phyloP scores from a whole-genome alignment of 1,139 yeast genomes.

The Yamadazyma epiphylla region DNA sequence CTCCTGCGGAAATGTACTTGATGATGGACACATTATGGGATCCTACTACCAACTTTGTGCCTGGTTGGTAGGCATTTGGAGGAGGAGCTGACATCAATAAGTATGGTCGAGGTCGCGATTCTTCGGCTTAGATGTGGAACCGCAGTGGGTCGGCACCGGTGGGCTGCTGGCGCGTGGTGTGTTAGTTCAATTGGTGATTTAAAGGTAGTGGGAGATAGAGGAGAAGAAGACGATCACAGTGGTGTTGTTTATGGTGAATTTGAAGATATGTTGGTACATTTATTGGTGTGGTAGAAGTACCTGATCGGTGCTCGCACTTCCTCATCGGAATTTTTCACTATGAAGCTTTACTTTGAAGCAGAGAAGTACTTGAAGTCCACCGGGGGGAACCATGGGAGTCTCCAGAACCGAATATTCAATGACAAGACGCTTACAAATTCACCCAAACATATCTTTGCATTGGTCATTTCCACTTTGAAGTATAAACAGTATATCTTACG shows the following conservation, averaged over 20 bases:
- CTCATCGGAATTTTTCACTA: constrained; percentile 12
- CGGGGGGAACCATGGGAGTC: constrained; percentile 29
- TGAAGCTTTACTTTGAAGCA: constrained; percentile 65
- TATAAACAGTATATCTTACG: constrained; percentile 59
- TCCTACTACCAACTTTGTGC: constrained; percentile 62
- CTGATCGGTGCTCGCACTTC: background rate
- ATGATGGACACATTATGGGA: constrained; percentile 54
- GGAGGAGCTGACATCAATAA: constrained; percentile 26
- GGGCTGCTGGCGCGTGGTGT: too few species aligned
- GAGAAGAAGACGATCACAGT: too few species aligned
- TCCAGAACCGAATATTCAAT: constrained; percentile 66
- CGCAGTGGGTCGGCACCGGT: too few species aligned
- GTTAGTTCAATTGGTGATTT: too few species aligned
- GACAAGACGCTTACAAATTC: constrained; percentile 27
- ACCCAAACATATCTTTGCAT: constrained; percentile 83
- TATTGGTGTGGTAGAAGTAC: too few species aligned
- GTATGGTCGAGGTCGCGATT: background rate
- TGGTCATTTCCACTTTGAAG: constrained; percentile 72
- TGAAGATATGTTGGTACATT: too few species aligned
- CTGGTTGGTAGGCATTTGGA: constrained; percentile 58
- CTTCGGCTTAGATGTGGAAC: too few species aligned
- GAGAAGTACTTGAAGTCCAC: constrained; percentile 38
- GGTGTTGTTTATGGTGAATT: too few species aligned
- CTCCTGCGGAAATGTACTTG: constrained; percentile 68
- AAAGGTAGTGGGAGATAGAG: too few species aligned